Conservation (phyloP, 225 moss, liverwort and hornwort species). For the Asterella californica region DNA sequence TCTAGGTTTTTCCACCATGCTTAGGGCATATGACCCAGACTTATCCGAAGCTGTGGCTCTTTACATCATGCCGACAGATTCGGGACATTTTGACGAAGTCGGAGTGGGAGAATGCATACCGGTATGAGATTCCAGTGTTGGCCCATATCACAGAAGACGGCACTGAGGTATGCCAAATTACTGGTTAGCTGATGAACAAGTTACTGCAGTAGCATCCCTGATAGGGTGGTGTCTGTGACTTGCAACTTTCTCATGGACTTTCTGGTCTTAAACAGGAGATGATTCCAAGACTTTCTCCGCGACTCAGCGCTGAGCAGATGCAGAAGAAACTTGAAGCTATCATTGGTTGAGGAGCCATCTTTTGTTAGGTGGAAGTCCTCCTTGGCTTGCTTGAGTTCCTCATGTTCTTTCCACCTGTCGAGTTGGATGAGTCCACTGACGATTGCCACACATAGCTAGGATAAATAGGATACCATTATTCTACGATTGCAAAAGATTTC, state of each 20-base stretch:
- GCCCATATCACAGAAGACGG: conserved; percentile 54
- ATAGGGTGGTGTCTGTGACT: background rate
- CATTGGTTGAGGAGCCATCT: background rate
- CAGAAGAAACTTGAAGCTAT: conserved; percentile 56
- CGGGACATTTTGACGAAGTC: conserved; percentile 71
- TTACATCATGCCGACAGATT: conserved; percentile 40
- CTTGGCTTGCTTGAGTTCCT: background rate
- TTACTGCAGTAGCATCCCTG: background rate
- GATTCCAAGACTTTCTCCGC: conserved; percentile 82
- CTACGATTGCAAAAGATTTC: background rate
- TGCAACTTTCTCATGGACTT: background rate
- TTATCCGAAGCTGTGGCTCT: background rate
- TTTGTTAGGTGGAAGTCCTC: background rate
- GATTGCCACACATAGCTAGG: background rate
- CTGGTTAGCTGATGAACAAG: background rate
- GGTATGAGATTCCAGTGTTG: conserved; percentile 89
- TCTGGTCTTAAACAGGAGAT: conserved; percentile 50
- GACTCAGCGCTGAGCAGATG: conserved; percentile 76
- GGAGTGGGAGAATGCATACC: conserved; percentile 69
- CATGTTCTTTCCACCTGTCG: background rate
- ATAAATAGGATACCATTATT: background rate
- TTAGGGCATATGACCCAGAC: background rate
- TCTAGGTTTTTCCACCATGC: background rate
- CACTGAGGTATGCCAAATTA: conserved; percentile 56
- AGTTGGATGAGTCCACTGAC: background rate